A percentile compares a stretch with the other conserved stretches of the same genome.
These are phyloP conservation scores for Hypomontagnella submonticulosa DNA, from an alignment of 495 filamentous ascomycete genomes.

Conservation along the genomic window DNA sequence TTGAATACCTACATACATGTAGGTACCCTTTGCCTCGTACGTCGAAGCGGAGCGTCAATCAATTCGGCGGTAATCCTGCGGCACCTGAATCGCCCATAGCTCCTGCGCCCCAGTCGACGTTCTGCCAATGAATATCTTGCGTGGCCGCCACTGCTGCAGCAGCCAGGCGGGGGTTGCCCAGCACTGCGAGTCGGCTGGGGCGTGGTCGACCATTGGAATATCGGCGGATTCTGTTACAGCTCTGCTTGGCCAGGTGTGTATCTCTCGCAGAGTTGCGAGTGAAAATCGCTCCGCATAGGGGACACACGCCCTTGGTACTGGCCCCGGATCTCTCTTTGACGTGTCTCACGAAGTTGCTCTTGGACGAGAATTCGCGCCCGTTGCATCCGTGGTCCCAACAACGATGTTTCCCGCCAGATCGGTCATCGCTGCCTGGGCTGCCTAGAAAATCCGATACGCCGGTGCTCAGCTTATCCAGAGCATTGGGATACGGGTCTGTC, in stretches of 20 bases:
- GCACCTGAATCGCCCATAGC: constrained; percentile 24
- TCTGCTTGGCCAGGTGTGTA: constrained; percentile 71
- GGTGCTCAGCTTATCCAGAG: constrained; percentile 38
- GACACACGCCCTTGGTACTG: constrained; percentile 84
- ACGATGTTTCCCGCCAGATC: constrained; percentile 72
- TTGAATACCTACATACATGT: constrained; percentile 24
- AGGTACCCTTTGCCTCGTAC: constrained; percentile 11
- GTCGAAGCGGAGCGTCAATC: constrained; percentile 14
- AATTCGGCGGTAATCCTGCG: constrained; percentile 23
- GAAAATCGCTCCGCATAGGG: constrained; percentile 88
- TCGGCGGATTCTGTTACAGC: constrained; percentile 48
- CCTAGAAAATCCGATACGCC: constrained; percentile 38
- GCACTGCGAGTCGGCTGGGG: constrained; percentile 45
- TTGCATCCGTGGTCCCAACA: constrained; percentile 98
- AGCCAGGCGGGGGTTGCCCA: constrained; percentile 44
- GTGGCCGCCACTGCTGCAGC: constrained; percentile 44
- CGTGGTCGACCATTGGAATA: constrained; percentile 48
- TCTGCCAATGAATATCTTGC: constrained; percentile 45
- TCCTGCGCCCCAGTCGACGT: constrained; percentile 40
- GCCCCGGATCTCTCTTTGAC: constrained; percentile 91
- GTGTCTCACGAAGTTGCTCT: constrained; percentile 90
- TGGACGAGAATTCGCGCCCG: constrained; percentile 92
- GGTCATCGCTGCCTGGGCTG: constrained; percentile 30
- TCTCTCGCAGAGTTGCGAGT: constrained; percentile 90
- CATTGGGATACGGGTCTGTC: constrained; percentile 30